These are phyloP conservation scores for Aegilops longissima DNA, from an alignment of 176 grass and related monocot genomes.

Conservation along the genomic window DNA sequence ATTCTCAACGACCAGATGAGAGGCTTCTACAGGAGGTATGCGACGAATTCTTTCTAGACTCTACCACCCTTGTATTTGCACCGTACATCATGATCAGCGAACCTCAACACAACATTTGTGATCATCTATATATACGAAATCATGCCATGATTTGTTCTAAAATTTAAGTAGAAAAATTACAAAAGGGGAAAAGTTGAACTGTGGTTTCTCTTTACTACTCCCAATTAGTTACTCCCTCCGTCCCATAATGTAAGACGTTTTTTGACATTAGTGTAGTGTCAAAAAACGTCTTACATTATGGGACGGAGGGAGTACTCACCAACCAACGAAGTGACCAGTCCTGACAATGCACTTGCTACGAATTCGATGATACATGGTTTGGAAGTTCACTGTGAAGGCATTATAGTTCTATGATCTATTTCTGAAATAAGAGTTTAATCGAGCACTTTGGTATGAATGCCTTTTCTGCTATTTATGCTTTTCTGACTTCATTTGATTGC, in stretches of 20 bases:
- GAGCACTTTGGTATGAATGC: background rate
- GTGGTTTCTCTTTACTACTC: background rate
- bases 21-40: conserved; percentile 83
- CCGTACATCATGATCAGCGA: background rate
- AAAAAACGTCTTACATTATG: too few species aligned
- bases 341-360: too few species aligned
- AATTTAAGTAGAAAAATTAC: too few species aligned
- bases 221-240: background rate
- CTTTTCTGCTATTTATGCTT: background rate
- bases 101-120: background rate
- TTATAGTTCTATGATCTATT: background rate
- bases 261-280: too few species aligned
- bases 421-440: background rate
- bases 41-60: background rate
- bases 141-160: too few species aligned
- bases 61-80: background rate
- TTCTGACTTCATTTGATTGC: conserved; percentile 12
- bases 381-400: background rate
- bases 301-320: background rate
- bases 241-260: too few species aligned
- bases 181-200: background rate
- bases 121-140: too few species aligned
- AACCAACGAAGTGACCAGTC: too few species aligned
- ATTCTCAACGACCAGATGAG: conserved; percentile 71
- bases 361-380: background rate